A percentile compares a stretch with the other conserved stretches of the same genome.
Conservation (phyloP, 2,329 filamentous ascomycete species). For the Penicillium corylophilum region DNA sequence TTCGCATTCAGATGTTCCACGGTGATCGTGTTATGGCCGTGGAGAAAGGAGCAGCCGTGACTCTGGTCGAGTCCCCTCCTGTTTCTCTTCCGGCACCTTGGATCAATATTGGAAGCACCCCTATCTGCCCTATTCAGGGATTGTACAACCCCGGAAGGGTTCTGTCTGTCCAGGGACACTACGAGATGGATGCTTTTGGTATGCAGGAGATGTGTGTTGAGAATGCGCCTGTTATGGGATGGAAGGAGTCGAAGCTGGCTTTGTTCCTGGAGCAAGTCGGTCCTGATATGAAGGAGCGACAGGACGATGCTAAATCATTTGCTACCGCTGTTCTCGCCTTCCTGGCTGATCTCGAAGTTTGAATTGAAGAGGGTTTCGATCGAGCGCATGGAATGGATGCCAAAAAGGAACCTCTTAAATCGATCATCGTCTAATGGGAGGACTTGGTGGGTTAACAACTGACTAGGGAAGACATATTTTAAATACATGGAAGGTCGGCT, state of each 20-base stretch:
- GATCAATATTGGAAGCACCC: slow-evolving; percentile 27
- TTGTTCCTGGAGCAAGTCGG: slow-evolving; percentile 25
- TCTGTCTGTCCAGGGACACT: slow-evolving; percentile 25
- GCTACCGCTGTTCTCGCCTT: slow-evolving; percentile 25
- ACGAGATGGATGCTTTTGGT: slow-evolving; percentile 27
- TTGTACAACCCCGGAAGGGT: slow-evolving; percentile 24
- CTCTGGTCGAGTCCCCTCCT: slow-evolving; percentile 19
- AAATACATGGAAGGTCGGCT: not conserved
- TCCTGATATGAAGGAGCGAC: slow-evolving; percentile 18
- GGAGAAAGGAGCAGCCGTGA: slow-evolving; percentile 18
- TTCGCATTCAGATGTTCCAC: slow-evolving; percentile 28
- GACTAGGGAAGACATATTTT: no score
- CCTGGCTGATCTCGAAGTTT: slow-evolving; percentile 21
- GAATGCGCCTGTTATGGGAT: slow-evolving; percentile 20
- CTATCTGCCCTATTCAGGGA: slow-evolving; percentile 26
- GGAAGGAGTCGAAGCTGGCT: slow-evolving; percentile 25
- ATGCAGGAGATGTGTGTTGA: slow-evolving; percentile 26
- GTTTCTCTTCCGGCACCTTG: slow-evolving; percentile 24
- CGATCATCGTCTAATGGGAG: not conserved
- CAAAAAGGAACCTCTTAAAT: not conserved
- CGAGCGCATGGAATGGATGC: not conserved
- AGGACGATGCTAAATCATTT: slow-evolving; percentile 24
- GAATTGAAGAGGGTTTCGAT: slow-evolving; percentile 3
- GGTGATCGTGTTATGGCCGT: slow-evolving; percentile 26
- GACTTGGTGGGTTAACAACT: not conserved